Evolutionary conservation across 2,329 filamentous ascomycete species (phyloP), one percentile per base, ranked within the genome.

Genomic region (Colletotrichum siamense): DNA sequence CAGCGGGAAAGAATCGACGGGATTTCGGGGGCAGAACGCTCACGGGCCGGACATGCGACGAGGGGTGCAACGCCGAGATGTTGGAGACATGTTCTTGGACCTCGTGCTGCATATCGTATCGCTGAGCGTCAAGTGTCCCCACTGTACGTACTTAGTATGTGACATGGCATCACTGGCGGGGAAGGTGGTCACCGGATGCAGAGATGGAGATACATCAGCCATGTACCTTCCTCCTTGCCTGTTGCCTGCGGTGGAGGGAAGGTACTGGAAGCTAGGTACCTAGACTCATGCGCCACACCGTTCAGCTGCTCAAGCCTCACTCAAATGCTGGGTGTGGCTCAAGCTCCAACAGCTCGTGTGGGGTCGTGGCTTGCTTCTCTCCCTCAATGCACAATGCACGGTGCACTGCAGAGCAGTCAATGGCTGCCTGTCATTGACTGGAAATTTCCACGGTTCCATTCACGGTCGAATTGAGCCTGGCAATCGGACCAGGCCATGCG

Each of bases 331-430:
- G 30, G 1, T 69, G 73, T 77, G 76, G 76, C 73, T 79, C 57
- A 76, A 79, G 78, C 78, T 78, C 24, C 8, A 13, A 62, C 26
- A 77, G 76, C 76, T 77, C 10, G 36, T 77, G 76, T 77, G 76
- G 76, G 66, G 69, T n/a, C 30, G 75, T 72, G 72, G 75, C 75
- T 72, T 28, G 62, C 15, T 13, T 4, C 1, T 1, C 15, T 34
- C 59, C 26, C 18, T 22, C 59, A 15, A n/a, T 28, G n/a, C 16
- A 30, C 10, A 62, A 30, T 62, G 57, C 28, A 18, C 13, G 66
- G 8, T 52, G 44, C n/a, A 52, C 30, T 8, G 39, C 28, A 71
- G 32, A 73, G 63, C 44, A 49, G 64, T 59, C 44, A 49, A 67
- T 59, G 64, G 66, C 65, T 52, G 44, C 44, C 44, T 52, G 39